phyloP scores from a whole-genome alignment of 257 asterid genomes.

The Capsicum chinense region DNA sequence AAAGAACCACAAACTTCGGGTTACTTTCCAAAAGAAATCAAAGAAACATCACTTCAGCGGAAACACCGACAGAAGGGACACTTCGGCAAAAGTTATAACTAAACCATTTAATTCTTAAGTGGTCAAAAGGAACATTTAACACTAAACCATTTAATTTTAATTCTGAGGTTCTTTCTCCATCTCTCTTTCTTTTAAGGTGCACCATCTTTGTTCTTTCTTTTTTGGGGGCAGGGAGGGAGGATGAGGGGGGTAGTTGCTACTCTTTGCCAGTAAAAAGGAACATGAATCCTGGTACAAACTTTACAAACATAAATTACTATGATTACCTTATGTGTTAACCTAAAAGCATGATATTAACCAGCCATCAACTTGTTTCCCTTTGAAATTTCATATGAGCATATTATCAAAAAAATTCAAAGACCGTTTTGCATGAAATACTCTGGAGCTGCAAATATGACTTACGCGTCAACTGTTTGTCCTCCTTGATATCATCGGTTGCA shows the following conservation, averaged over 20 bases:
- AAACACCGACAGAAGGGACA: not conserved
- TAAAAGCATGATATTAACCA: not conserved
- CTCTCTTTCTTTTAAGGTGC: not conserved
- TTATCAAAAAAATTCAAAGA: no score
- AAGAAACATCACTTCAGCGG: not conserved
- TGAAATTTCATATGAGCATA: not conserved
- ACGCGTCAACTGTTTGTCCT: conserved; percentile 76
- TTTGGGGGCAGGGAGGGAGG: not conserved
- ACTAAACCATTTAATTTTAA: no score
- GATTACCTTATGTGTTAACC: not conserved
- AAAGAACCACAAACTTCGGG: not conserved
- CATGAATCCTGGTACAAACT: not conserved
- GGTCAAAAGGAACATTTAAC: no score
- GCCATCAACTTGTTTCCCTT: conserved; percentile 5
- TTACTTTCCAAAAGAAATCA: not conserved
- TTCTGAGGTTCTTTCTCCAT: not conserved
- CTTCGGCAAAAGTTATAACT: not conserved
- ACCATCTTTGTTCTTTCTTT: not conserved
- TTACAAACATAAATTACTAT: not conserved
- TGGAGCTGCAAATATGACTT: conserved; percentile 39
- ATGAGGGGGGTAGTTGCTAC: not conserved
- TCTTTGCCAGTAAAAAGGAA: not conserved
- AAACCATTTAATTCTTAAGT: not conserved
- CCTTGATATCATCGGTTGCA: conserved; percentile 68
- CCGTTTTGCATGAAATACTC: not conserved